A percentile compares a stretch with the other conserved stretches of the same genome.
Evolutionary conservation across 2,329 filamentous ascomycete genomes (phyloP).

Genomic region (Dendrostoma leiphaemia): DNA sequence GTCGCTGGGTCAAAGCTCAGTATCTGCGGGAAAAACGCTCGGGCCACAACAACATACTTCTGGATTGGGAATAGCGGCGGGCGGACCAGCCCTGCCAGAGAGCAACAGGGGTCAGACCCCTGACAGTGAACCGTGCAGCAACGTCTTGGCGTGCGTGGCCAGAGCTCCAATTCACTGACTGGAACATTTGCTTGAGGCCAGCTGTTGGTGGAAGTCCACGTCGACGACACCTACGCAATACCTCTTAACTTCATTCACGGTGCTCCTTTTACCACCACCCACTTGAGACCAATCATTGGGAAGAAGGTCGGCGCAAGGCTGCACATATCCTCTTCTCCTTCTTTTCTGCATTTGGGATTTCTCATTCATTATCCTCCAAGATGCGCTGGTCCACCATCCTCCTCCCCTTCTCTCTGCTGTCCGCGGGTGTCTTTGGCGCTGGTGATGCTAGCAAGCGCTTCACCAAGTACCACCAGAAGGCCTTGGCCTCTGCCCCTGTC

Average conservation of each 20-base stretch:
- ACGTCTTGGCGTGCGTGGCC: conserved; percentile 12
- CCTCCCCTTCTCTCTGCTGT: conserved; percentile 61
- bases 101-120: background rate
- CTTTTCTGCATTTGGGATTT: conserved; percentile 12
- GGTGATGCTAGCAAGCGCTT: conserved; percentile 71
- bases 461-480: conserved; percentile 66
- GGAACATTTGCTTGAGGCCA: conserved; percentile 9
- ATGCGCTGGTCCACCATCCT: conserved; percentile 70
- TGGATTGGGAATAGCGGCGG: background rate
- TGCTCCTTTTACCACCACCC: background rate
- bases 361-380: too few species aligned
- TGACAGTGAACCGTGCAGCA: background rate
- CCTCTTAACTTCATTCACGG: background rate
- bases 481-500: conserved; percentile 63
- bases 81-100: background rate
- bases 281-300: conserved; percentile 6
- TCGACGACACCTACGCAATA: background rate
- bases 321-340: background rate
- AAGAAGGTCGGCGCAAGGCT: conserved; percentile 1
- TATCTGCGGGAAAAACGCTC: background rate
- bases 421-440: conserved; percentile 47
- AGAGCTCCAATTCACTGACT: background rate
- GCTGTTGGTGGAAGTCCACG: background rate
- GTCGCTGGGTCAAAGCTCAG: background rate
- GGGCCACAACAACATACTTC: conserved; percentile 4